Conservation (phyloP, 306 rosid species). For the Cyclanthera cordifolia region DNA sequence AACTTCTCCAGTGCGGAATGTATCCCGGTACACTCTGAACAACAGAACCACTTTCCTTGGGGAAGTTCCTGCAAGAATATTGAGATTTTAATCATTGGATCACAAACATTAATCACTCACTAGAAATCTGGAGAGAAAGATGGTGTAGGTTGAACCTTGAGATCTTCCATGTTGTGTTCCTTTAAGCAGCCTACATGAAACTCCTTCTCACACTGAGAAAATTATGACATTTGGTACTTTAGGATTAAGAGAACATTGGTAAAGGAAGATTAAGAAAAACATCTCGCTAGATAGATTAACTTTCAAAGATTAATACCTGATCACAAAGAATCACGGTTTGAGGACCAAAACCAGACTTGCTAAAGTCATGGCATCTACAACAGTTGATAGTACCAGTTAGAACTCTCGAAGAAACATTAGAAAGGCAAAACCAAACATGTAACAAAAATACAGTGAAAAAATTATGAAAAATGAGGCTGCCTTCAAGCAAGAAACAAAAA, state of each 20-base stretch:
- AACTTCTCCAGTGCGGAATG: conserved; percentile 34
- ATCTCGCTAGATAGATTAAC: neutral
- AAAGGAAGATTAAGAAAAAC: neutral
- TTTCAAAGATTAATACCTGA: conserved; percentile 38
- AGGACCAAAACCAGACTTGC: conserved; percentile 42
- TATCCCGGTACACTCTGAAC: conserved; percentile 32
- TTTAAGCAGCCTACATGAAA: conserved; percentile 70
- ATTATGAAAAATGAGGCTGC: neutral
- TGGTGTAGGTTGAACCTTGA: conserved; percentile 35
- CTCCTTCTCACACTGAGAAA: conserved; percentile 65
- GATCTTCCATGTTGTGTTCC: conserved; percentile 41
- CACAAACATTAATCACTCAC: neutral
- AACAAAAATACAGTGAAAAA: neutral
- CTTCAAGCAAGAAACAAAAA: conserved; percentile 15
- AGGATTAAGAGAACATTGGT: neutral
- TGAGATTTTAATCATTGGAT: neutral
- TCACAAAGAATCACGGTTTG: conserved; percentile 67
- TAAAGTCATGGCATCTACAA: conserved; percentile 51
- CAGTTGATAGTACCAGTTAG: neutral
- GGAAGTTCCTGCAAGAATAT: conserved; percentile 55
- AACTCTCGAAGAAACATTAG: neutral
- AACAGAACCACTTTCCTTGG: conserved; percentile 63
- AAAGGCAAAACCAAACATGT: neutral
- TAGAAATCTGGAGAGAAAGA: neutral
- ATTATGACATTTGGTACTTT: neutral